These are phyloP conservation scores for Mycena sp. DNA, from an alignment of 1,284 basidiomycete species.

Conservation along the genomic window DNA sequence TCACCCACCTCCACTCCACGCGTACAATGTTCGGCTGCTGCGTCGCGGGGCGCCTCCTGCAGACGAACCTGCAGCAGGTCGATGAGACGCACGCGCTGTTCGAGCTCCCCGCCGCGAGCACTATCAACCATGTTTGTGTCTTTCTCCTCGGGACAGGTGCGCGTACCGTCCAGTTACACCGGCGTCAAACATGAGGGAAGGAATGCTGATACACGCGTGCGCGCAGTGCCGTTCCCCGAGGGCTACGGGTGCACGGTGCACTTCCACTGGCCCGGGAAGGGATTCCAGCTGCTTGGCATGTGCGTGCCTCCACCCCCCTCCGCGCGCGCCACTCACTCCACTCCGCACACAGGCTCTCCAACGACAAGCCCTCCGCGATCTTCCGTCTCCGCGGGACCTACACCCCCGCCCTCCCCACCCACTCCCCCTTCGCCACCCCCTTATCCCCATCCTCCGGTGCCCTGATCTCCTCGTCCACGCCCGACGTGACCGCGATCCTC, in stretches of 20 bases:
- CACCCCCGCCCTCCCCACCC: conserved; percentile 53
- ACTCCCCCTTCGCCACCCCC: conserved; percentile 65
- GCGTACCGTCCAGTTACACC: conserved; percentile 33
- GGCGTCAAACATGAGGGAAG: no score
- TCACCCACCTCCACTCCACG: no score
- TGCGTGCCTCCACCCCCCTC: conserved; percentile 50
- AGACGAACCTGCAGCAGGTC: conserved; percentile 80
- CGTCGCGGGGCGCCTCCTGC: conserved; percentile 78
- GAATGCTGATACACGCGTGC: conserved; percentile 1
- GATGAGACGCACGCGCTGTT: conserved; percentile 90
- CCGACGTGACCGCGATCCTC: conserved; percentile 72
- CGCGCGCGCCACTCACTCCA: not conserved
- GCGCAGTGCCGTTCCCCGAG: conserved; percentile 82
- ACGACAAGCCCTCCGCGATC: conserved; percentile 92
- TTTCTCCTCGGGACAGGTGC: conserved; percentile 86
- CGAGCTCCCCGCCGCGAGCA: conserved; percentile 77
- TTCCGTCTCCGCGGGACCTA: conserved; percentile 84
- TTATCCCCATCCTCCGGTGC: conserved; percentile 45
- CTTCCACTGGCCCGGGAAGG: conserved; percentile 89
- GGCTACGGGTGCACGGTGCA: conserved; percentile 92
- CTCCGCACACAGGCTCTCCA: conserved; percentile 73
- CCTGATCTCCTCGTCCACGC: conserved; percentile 37
- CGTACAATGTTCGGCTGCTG: conserved; percentile 79
- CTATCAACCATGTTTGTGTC: conserved; percentile 91
- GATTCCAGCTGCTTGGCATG: conserved; percentile 91